Percentiles rank a stretch among this genome's conserved stretches.
phyloP scores from a whole-genome alignment of 192 early-diverging fungal species.

The Chytriomyces sp. region DNA sequence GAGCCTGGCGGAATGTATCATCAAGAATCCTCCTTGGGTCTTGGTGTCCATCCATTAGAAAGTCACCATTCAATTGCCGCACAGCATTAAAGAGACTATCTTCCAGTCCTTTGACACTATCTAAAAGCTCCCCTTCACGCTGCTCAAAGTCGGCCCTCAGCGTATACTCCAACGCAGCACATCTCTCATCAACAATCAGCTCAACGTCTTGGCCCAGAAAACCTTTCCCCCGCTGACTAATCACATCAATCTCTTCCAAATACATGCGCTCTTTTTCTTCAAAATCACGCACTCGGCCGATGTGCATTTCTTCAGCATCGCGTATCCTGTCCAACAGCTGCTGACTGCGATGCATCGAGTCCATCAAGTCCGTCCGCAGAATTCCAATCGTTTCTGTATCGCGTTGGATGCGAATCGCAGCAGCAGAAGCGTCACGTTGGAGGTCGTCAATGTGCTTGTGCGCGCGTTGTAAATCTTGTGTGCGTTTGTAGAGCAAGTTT shows the following conservation, averaged over 20 bases:
- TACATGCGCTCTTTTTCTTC: not conserved
- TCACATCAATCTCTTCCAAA: not conserved
- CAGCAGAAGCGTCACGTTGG: not conserved
- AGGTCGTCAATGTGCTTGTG: not conserved
- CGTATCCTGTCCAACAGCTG: not conserved
- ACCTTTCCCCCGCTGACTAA: not conserved
- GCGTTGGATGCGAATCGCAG: not conserved
- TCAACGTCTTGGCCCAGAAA: not conserved
- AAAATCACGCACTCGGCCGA: not conserved
- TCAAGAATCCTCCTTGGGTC: not conserved
- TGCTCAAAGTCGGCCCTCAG: slow-evolving; percentile 3
- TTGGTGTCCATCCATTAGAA: not conserved
- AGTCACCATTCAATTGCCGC: slow-evolving; percentile 10
- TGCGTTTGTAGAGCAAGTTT: not conserved
- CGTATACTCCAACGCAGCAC: not conserved
- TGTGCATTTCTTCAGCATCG: not conserved
- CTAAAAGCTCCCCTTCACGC: slow-evolving; percentile 3
- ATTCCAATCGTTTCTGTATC: not conserved
- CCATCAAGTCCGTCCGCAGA: not conserved
- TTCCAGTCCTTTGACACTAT: not conserved
- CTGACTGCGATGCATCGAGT: not conserved
- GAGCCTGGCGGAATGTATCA: slow-evolving; percentile 3
- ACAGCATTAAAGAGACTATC: slow-evolving; percentile 14
- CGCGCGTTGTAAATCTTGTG: not conserved
- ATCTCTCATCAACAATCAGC: not conserved